These are phyloP conservation scores for Diaporthe sp. DNA, from an alignment of 2,329 filamentous ascomycete species.

Conservation along the genomic window DNA sequence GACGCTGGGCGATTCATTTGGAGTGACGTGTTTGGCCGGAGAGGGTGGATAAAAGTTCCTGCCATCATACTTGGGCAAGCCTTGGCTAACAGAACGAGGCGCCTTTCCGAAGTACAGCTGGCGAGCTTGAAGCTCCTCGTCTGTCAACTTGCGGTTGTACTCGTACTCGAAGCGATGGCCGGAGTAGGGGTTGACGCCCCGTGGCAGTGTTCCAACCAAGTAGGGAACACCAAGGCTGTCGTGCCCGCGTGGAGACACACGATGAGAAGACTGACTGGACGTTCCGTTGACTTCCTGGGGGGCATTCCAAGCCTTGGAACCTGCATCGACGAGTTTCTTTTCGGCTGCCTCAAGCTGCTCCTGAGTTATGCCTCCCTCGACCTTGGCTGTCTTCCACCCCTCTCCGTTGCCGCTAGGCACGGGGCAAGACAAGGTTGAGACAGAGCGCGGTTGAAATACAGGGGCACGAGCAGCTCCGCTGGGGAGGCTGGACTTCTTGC, in stretches of 20 bases:
- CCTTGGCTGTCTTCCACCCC: slow-evolving; percentile 36
- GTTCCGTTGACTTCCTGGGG: slow-evolving; percentile 25
- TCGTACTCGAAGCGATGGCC: slow-evolving; percentile 62
- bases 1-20: slow-evolving; percentile 32
- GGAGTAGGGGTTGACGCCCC: slow-evolving; percentile 55
- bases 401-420: slow-evolving; percentile 22
- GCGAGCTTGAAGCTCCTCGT: slow-evolving; percentile 70
- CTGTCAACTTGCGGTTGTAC: slow-evolving; percentile 69
- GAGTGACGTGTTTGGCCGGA: slow-evolving; percentile 55
- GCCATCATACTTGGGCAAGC: slow-evolving; percentile 74
- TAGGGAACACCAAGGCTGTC: slow-evolving; percentile 57
- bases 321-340: slow-evolving; percentile 34
- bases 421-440: slow-evolving; percentile 40
- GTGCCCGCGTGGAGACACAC: not conserved
- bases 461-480: slow-evolving; percentile 62
- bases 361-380: slow-evolving; percentile 26
- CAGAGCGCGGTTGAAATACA: slow-evolving; percentile 59
- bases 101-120: slow-evolving; percentile 72
- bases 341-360: slow-evolving; percentile 36
- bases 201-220: slow-evolving; percentile 65
- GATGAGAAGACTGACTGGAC: slow-evolving; percentile 8
- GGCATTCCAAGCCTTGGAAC: slow-evolving; percentile 31
- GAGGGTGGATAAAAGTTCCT: slow-evolving; percentile 74
- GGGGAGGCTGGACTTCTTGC: slow-evolving; percentile 55
- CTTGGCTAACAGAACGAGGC: slow-evolving; percentile 61